Evolutionary conservation across 2,329 filamentous ascomycete species (phyloP), one percentile per base, ranked within the genome.

Genomic region (Diplocarpon mali): DNA sequence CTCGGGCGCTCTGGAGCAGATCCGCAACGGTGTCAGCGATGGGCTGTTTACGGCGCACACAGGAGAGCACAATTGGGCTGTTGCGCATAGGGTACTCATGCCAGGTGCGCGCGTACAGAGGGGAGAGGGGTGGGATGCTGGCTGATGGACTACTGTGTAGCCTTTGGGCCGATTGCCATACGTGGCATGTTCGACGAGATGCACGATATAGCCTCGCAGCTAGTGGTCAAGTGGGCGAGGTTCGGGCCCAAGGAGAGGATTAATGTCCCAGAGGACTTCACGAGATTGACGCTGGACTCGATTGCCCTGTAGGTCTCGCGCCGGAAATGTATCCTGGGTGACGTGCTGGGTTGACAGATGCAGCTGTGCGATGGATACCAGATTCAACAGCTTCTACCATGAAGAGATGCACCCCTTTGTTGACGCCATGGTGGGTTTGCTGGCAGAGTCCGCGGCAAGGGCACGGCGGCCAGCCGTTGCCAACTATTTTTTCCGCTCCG

Each of bases 331-430:
- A 17, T 12, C 30, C 5, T 10, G 7, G 11, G 7, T 36, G 9
- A 4, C 2, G 20, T 24, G 20, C 20, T 7, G 20, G 20, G 27
- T 27, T 36, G 17, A 37, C 29, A 6, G 5, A 10, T 13, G 32
- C 28, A 39, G 35, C 1, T 45, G 44, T 38, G 83, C 80, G 60
- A 42, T 50, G 44, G 51, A 49, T 28, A 50, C 41, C 11, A 76
- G 83, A 14, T 87, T 87, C 69, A 87, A 87, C 63, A 80, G 75
- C 1, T 86, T 80, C 62, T 88, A 87, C 58, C 69, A 70, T 16
- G 72, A 83, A 13, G 68, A 76, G 8, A 65, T 81, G 59, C 83
- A 88, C 52, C 81, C 81, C 0, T 87, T 87, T 53, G 69, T 85
- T 35, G 62, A 70, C 35, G 74, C 79, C 5, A 85, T 87, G 82